A percentile compares a stretch with the other conserved stretches of the same genome.
phyloP scores from a whole-genome alignment of 768 basidiomycete genomes.

The Phanerochaete carnosa region DNA sequence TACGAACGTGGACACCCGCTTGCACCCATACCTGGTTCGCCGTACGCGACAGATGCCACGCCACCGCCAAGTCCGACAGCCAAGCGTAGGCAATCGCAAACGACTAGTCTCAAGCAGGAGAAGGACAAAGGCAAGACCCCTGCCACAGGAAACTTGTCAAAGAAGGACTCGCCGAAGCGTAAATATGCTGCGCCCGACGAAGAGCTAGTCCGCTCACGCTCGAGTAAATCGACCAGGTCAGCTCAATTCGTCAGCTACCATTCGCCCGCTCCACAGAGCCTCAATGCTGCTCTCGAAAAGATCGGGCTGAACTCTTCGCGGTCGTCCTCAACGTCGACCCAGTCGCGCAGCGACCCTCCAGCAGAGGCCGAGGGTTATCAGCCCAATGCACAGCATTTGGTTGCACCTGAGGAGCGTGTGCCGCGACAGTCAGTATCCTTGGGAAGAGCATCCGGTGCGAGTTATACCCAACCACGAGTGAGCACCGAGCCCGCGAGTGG shows the following conservation, averaged over 20 bases:
- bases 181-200: slow-evolving; percentile 11
- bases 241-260: slow-evolving; percentile 39
- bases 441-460: slow-evolving; percentile 6
- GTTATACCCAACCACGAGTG: background rate
- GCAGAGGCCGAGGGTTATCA: too few relatives aligned
- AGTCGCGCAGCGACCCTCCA: background rate
- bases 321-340: background rate
- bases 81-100: slow-evolving; percentile 21
- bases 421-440: slow-evolving; percentile 4
- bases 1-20: slow-evolving; percentile 28
- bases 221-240: slow-evolving; percentile 49
- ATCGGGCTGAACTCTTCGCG: slow-evolving; percentile 32
- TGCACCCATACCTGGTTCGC: slow-evolving; percentile 47
- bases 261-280: slow-evolving; percentile 62
- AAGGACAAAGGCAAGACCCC: slow-evolving; percentile 1
- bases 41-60: slow-evolving; percentile 60
- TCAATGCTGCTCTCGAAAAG: slow-evolving; percentile 70
- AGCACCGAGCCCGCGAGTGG: slow-evolving; percentile 1
- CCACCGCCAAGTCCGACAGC: slow-evolving; percentile 42
- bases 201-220: slow-evolving; percentile 32
- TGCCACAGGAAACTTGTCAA: background rate
- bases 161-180: background rate
- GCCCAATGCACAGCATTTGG: background rate
- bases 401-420: background rate
- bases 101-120: background rate